Conservation (phyloP, 2,329 filamentous ascomycete genomes). For the Colletotrichum sp. region DNA sequence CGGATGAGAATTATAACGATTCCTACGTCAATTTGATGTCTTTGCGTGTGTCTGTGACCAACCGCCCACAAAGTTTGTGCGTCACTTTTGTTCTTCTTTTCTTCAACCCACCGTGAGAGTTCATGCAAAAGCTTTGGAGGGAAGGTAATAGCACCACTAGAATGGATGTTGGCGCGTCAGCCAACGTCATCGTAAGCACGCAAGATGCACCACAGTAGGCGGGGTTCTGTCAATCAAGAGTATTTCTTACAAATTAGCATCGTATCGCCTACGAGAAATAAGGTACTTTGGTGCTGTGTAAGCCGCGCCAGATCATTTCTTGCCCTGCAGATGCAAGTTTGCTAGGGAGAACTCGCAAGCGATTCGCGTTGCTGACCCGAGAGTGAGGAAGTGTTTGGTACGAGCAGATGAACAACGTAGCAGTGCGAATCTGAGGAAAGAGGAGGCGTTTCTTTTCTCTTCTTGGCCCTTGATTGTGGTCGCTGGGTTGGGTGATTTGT, state of each 20-base stretch:
- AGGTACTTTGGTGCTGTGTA: neutral
- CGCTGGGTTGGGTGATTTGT: neutral
- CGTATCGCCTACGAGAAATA: fast-evolving
- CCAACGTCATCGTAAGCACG: neutral
- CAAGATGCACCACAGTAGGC: neutral
- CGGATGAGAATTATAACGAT: neutral
- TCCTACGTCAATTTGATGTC: neutral
- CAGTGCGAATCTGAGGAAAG: neutral
- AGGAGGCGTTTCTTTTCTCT: neutral
- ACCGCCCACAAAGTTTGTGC: neutral
- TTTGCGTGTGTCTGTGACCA: neutral
- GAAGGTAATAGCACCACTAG: fast-evolving
- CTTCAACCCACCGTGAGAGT: neutral
- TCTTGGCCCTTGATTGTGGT: neutral
- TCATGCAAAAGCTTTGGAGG: neutral
- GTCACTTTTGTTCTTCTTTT: fast-evolving
- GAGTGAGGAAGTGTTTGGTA: neutral
- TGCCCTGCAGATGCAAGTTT: neutral
- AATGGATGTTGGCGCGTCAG: neutral
- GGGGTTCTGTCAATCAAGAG: neutral
- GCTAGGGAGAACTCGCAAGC: neutral
- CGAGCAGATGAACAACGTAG: neutral
- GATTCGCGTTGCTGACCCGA: neutral
- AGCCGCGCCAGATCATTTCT: neutral
- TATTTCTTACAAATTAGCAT: neutral